Conservation (phyloP, 176 grass and related monocot genomes). For the sorghum (Sorghum bicolor) region Sorghum_bicolor_NCBIv3 NC_012873.2:67662501-67663000, state of each 20-base stretch:
- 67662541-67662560: background rate
- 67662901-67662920: conserved; percentile 47
- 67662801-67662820: conserved; percentile 54
- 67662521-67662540: background rate
- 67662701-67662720: background rate
- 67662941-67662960: background rate
- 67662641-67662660: background rate
- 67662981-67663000: conserved; percentile 56
- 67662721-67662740: background rate
- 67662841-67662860: conserved; percentile 71
- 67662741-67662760: background rate
- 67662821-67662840: conserved; percentile 89
- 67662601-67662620: background rate
- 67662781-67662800: conserved; percentile 19
- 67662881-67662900: conserved; percentile 96
- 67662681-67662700: background rate
- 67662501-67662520: background rate
- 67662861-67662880: conserved; percentile 87
- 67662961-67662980: background rate
- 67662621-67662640: background rate
- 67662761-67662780: background rate
- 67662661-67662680: background rate
- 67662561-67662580: background rate
- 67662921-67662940: background rate
- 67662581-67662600: background rate